Evolutionary conservation across 306 rosid genomes (phyloP).

Genomic region (Quercus gilva): DNA sequence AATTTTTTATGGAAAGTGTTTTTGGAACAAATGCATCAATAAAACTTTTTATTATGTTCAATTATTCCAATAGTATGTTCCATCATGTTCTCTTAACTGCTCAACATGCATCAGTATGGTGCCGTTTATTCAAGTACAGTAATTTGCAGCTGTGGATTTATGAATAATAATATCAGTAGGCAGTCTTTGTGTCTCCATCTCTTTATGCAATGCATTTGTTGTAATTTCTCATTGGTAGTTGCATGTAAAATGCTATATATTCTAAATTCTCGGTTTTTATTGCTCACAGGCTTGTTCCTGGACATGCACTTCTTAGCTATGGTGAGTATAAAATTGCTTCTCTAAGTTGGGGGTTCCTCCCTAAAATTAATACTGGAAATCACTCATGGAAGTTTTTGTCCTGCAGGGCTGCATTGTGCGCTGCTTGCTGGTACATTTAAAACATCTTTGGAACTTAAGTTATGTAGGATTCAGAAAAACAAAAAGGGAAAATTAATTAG

Average conservation of each 20-base stretch:
- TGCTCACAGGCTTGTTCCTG: constrained; percentile 77
- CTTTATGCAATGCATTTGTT: constrained; percentile 12
- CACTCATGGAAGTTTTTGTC: constrained; percentile 22
- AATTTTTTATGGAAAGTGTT: background rate
- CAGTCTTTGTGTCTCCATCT: background rate
- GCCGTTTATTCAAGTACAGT: constrained; percentile 11
- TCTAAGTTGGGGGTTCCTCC: constrained; percentile 16
- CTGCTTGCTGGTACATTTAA: constrained; percentile 70
- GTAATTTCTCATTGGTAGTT: constrained; percentile 9
- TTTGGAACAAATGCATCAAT: background rate
- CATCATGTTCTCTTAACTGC: constrained; percentile 1
- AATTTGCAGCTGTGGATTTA: constrained; percentile 2
- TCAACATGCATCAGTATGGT: constrained; percentile 8
- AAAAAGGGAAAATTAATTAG: background rate
- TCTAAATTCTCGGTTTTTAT: constrained; percentile 21
- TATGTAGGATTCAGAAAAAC: constrained; percentile 1
- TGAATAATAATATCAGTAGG: background rate
- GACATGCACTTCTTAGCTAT: constrained; percentile 74
- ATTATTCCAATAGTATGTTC: background rate
- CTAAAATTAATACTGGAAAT: constrained; percentile 23
- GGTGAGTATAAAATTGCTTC: constrained; percentile 45
- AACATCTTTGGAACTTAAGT: constrained; percentile 17
- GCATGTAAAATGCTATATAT: background rate
- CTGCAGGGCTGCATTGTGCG: constrained; percentile 93
- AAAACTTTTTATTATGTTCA: too few relatives aligned